Base-by-base conservation (phyloP, 1,284 basidiomycete species). In the Austroboletus niveus region DNA sequence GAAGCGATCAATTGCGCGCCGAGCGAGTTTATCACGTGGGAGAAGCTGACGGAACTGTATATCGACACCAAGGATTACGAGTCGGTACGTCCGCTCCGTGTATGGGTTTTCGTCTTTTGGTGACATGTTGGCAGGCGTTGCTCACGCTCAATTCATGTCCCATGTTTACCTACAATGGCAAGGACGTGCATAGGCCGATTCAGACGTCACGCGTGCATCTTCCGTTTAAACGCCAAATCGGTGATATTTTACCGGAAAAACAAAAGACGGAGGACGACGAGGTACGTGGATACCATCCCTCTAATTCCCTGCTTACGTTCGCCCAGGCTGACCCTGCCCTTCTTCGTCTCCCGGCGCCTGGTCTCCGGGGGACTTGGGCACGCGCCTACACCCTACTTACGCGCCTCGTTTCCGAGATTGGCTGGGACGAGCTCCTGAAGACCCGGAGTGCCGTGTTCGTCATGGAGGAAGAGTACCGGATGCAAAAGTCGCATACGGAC, bases 101-200 rank as follows among this genome's bases (percentile, higher is more conserved):
- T 24, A 24, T 24, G 22, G 5, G 22, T 24, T 24, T 4, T 5
- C 2, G 15, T 4, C n/a, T 22, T 29, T 40, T 7, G 8, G 11
- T 15, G 20, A 12, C 10, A 10, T 17, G 39, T 4, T 40, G 11
- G 10, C 39, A 81, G 79, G 94, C 96, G 0, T 76, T 99, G 12
- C 79, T 98, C 38, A 98, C 96, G 2, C 82, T 99, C 54, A 99
- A 99, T 68, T 98, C 96, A 36, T 99, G 97, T 74, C 96, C 96
- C 1, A 99, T 99, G 96, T 99, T 99, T 72, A 98, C 96, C 2
- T 99, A 92, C 75, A 98, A 98, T 68, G 96, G 97, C 50, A 86
- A 95, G 15, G 97, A 99, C 70, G 77, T 90, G 10, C 97, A 99
- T 69, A 83, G 94, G 8, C 87, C 85, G 72, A 84, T 98, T 7